Base-by-base conservation (phyloP, 345 rosid genomes). In the Bruguiera gymnorhiza region DNA sequence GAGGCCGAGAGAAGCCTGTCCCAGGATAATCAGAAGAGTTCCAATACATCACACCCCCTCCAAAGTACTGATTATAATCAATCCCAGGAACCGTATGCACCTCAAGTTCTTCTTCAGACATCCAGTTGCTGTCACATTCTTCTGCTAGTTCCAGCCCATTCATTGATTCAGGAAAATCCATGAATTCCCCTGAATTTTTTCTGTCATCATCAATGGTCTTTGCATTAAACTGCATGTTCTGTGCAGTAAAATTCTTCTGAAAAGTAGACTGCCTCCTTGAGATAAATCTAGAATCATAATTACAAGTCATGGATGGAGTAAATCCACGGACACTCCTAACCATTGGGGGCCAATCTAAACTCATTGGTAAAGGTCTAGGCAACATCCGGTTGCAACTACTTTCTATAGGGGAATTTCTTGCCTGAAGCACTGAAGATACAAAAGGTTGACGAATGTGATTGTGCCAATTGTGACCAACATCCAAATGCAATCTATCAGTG, bases 21-120 rank as follows among this genome's bases (percentile, higher is more conserved):
- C 91, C 96, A 24, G 85, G 86, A 78, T 82, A 83, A 76, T 94
- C 98, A 53, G 96, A 89, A 81, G 97, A 86, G 82, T 94, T 81
- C 98, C 98, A 94, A 74, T 94, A 94, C 98, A 94, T 94, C 60
- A 89, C 91, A 80, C 98, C 97, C 29, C 97, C 98, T 76, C 98
- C 98, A 71, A 94, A 94, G 70, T 88, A 86, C 62, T 94, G 93
- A 81, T 85, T 94, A 79, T 91, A 94, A 82, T 94, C 98, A 71
- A 86, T 81, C 65, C 93, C 97, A 69, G 98, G 79, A 73, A 93
- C 87, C 24, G 84, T 82, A 72, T 83, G 97, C 73, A 89, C 82
- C 84, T 94, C 98, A 71, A 83, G 66, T 72, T 94, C 98, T 82
- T 94, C 98, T 76, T 94, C 98, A 52, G 95, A 87, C 77, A 89